Evolutionary conservation across 768 basidiomycete species (phyloP), one percentile per base, ranked within the genome.

Genomic region (Mycena rebaudengoi): DNA sequence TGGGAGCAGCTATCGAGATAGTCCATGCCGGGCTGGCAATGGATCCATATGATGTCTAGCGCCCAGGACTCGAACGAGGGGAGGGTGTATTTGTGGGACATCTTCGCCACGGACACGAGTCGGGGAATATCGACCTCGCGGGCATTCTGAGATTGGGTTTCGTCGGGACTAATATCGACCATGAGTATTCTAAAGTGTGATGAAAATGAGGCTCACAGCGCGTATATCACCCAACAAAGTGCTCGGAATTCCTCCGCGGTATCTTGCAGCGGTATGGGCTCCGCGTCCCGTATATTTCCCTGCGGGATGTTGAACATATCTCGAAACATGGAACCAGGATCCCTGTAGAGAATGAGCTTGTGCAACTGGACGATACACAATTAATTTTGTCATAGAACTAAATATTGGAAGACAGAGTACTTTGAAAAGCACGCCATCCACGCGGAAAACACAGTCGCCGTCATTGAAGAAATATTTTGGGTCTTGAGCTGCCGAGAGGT

Each of bases 361-460:
- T 65, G 63, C 35, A 65, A 13, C 57, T 65, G 29, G 7, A 37
- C n/a, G n/a, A n/a, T n/a, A n/a, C n/a, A n/a, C n/a, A n/a, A n/a
- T n/a, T n/a, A n/a, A n/a, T n/a, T n/a, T n/a, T n/a, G n/a, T n/a
- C n/a, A n/a, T n/a, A n/a, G n/a, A n/a, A n/a, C n/a, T n/a, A n/a
- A n/a, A n/a, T n/a, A n/a, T n/a, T n/a, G n/a, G n/a, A n/a, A n/a
- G n/a, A n/a, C n/a, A n/a, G n/a, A n/a, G n/a, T 23, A 63, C 62
- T 40, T 63, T 56, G 62, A 63, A 63, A 32, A 63, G 40, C 4
- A 33, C 16, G n/a, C 46, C 35, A 2, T 30, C 46, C 2, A 28
- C 62, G 5, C 51, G 23, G 20, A 64, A 64, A 20, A 64, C 25
- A 29, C 55, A 64, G 41, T 64, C 62, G 18, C 62, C 62, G 16